These are phyloP conservation scores for Aspergillus ibericus DNA, from an alignment of 2,329 filamentous ascomycete species.

Conservation along the genomic window DNA sequence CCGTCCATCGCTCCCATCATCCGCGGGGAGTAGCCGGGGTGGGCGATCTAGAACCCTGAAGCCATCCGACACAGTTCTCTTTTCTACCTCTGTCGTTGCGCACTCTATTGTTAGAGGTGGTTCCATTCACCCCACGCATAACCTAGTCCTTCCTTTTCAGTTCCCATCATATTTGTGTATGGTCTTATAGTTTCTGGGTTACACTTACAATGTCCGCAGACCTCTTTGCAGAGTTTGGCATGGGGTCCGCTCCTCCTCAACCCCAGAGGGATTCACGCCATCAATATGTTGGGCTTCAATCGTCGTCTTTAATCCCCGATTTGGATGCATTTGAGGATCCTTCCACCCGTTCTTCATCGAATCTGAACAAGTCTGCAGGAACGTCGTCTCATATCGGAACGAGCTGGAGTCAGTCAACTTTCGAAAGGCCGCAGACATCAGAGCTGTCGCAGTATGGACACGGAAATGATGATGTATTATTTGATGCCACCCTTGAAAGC, in stretches of 20 bases:
- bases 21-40: background rate
- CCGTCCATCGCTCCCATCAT: too few relatives aligned
- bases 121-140: background rate
- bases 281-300: slow-evolving; percentile 11
- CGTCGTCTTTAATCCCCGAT: slow-evolving; percentile 24
- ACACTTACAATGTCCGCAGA: slow-evolving; percentile 53
- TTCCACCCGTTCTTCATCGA: slow-evolving; percentile 11
- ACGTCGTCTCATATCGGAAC: slow-evolving; percentile 1
- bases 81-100: background rate
- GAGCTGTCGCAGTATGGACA: slow-evolving; percentile 25
- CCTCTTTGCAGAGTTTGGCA: slow-evolving; percentile 53
- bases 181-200: background rate
- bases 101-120: background rate
- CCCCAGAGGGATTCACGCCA: slow-evolving; percentile 12
- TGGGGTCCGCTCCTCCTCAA: slow-evolving; percentile 20
- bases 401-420: slow-evolving; percentile 9
- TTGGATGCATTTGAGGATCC: slow-evolving; percentile 24
- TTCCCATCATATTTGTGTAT: background rate
- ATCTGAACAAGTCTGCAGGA: background rate
- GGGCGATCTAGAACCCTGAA: background rate
- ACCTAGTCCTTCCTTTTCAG: background rate
- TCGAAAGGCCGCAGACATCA: slow-evolving; percentile 12
- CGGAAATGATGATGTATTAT: slow-evolving; percentile 59
- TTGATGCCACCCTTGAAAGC: slow-evolving; percentile 55
- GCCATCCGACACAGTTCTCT: background rate